A percentile compares a stretch with the other conserved stretches of the same genome.
Evolutionary conservation across 2,329 filamentous ascomycete genomes (phyloP).

Genomic region (Trichoderma atrobrunneum): DNA sequence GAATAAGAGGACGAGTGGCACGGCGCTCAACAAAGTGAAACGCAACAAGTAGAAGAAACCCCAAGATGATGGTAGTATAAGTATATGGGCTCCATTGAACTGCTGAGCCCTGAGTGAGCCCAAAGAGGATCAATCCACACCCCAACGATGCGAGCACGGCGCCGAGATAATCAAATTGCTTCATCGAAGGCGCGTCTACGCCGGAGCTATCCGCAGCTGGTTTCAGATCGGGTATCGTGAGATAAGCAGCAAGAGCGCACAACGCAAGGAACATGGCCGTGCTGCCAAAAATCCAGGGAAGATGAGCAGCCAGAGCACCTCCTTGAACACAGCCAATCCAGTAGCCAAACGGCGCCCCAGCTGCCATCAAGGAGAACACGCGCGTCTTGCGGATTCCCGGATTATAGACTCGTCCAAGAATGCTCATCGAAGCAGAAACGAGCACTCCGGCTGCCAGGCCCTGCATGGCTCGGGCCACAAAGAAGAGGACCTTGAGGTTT

Average conservation of each 20-base stretch:
- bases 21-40: neutral
- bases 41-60: neutral
- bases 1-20: neutral
- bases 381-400: constrained; percentile 2
- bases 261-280: neutral
- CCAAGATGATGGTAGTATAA: neutral
- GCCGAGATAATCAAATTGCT: constrained; percentile 1
- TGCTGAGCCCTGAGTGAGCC: neutral
- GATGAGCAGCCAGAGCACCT: neutral
- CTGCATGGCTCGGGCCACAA: constrained; percentile 8
- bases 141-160: constrained; percentile 1
- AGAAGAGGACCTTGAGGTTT: constrained; percentile 10
- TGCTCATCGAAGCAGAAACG: constrained; percentile 4
- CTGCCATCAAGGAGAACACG: constrained; percentile 5
- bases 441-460: neutral
- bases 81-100: constrained; percentile 4
- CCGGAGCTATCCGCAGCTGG: neutral
- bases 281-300: constrained; percentile 3
- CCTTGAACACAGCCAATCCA: constrained; percentile 7
- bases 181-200: neutral
- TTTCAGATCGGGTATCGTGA: neutral
- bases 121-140: neutral
- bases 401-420: constrained; percentile 6
- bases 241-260: neutral
- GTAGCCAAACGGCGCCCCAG: constrained; percentile 1